Evolutionary conservation across 176 grass and related monocot genomes (phyloP), one percentile per base, ranked within the genome.

Genomic region (Lolium perenne): DNA sequence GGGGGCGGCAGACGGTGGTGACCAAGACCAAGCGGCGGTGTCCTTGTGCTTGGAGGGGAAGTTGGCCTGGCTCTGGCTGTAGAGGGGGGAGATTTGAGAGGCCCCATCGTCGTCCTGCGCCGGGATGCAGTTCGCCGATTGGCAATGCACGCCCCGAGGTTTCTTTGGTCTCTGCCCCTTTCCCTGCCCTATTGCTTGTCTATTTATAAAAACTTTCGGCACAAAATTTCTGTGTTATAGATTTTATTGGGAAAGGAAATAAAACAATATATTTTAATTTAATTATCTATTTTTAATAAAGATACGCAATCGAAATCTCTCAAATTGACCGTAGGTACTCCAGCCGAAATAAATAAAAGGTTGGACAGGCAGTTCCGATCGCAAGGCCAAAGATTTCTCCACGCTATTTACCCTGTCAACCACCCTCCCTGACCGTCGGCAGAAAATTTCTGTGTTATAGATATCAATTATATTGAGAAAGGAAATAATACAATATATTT

Each of bases 11-110:
- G 8, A 23, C 67, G 85, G 85, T 35, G 25, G 2, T 11, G 49
- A 38, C 14, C 22, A 38, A 35, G 64, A 41, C 29, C 29, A 13
- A 14, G 66, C 15, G 38, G 50, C 38, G 77, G 68, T 0, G 79
- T 38, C 32, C 51, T 84, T 21, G 15, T 79, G 75, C 75, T 79
- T 79, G 87, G 29, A 83, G 75, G 81, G 45, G 75, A 73, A 79
- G 79, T 46, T 76, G 79, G 70, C 25, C 18, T 26, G 17, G 57
- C 9, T 1, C 18, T 26, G 17, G 57, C 9, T 1, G 63, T 11
- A 50, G 74, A 38, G 26, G 43, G 29, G 41, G 51, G 12, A 49
- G 64, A 48, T 32, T 50, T 20, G 55, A 84, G 55, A 21, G 81
- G 51, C 67, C 82, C 54, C 69, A 74, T 83, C 23, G 9, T 67